These are phyloP conservation scores for Fusarium sp. DNA, from an alignment of 2,329 filamentous ascomycete species.

Conservation along the genomic window DNA sequence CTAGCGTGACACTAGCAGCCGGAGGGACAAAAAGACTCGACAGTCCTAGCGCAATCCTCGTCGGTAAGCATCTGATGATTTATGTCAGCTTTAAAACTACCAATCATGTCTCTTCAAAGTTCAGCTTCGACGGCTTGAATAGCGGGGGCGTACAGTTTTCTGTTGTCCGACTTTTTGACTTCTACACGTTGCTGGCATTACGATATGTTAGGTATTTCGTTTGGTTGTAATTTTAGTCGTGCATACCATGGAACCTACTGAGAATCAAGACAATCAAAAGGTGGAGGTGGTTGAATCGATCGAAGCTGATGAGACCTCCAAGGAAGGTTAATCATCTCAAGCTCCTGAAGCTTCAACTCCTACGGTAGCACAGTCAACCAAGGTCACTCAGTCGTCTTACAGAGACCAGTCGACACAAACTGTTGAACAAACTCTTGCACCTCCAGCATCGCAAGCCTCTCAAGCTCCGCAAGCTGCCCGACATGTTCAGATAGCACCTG, in stretches of 20 bases:
- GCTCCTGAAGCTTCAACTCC: too few relatives aligned
- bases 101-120: background rate
- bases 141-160: background rate
- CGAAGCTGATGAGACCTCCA: background rate
- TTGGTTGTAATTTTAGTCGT: background rate
- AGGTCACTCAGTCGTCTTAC: too few relatives aligned
- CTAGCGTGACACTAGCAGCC: background rate
- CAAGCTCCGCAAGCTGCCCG: background rate
- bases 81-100: background rate
- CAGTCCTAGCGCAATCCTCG: too few relatives aligned
- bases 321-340: background rate
- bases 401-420: too few relatives aligned
- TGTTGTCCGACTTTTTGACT: background rate
- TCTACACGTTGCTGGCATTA: background rate
- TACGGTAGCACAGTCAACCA: too few relatives aligned
- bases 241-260: background rate
- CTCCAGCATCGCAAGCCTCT: too few relatives aligned
- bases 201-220: background rate
- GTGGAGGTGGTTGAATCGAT: background rate
- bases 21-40: background rate
- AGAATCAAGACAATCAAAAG: background rate
- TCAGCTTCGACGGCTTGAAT: background rate
- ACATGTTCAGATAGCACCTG: background rate
- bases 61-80: too few relatives aligned
- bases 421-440: too few relatives aligned